phyloP scores from a whole-genome alignment of 805 yeast genomes.

The Candida arabinofermentans region DNA sequence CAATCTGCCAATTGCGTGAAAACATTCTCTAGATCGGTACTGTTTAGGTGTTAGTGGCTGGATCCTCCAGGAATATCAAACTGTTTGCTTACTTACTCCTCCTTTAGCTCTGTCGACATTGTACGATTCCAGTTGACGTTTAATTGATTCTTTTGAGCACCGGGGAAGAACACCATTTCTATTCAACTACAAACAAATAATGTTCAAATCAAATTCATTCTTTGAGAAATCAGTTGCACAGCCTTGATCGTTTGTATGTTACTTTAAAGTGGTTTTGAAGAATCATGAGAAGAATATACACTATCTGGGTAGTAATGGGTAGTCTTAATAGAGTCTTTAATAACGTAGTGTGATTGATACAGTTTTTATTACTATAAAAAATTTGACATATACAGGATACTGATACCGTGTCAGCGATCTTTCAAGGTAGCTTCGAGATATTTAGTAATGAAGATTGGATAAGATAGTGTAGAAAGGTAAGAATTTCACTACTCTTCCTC shows the following conservation, averaged over 20 bases:
- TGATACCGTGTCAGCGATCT: too few relatives aligned
- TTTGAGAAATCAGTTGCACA: not conserved
- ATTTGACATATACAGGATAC: not conserved
- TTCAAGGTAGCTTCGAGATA: too few relatives aligned
- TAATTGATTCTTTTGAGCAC: not conserved
- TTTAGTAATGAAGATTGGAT: too few relatives aligned
- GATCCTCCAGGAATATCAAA: not conserved
- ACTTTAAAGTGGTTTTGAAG: too few relatives aligned
- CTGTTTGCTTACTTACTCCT: slow-evolving; percentile 6
- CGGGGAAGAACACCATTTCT: not conserved
- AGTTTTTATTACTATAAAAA: too few relatives aligned
- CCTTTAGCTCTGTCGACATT: not conserved
- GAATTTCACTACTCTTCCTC: slow-evolving; percentile 1
- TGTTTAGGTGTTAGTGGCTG: not conserved
- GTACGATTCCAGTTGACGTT: not conserved
- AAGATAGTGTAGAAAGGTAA: too few relatives aligned
- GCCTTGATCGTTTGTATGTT: too few relatives aligned
- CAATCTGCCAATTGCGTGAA: slow-evolving; percentile 49
- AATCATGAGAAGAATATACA: too few relatives aligned
- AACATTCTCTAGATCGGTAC: slow-evolving; percentile 32
- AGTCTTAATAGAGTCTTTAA: too few relatives aligned
- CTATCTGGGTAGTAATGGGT: too few relatives aligned
- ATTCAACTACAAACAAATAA: not conserved
- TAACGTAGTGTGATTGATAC: too few relatives aligned
- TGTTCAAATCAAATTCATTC: not conserved